A percentile compares a stretch with the other conserved stretches of the same genome.
phyloP scores from a whole-genome alignment of 768 basidiomycete species.

The Lyophyllum decastes region DNA sequence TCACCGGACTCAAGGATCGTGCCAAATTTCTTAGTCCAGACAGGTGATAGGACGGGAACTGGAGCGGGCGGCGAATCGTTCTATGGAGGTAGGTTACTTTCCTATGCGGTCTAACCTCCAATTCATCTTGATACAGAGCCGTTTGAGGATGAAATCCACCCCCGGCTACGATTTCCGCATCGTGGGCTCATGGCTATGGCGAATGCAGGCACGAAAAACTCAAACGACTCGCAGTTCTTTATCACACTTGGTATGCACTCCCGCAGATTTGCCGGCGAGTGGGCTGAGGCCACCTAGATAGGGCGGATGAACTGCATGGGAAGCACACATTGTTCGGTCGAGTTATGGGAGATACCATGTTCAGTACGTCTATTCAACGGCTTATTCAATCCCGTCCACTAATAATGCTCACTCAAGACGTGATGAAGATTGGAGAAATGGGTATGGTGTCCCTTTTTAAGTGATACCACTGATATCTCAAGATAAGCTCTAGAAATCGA shows the following conservation, averaged over 20 bases:
- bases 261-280: neutral
- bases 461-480: conserved; percentile 2
- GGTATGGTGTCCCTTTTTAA: conserved; percentile 46
- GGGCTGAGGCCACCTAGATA: conserved; percentile 46
- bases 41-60: conserved; percentile 90
- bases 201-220: conserved; percentile 81
- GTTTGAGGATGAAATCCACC: conserved; percentile 94
- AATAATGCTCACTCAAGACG: conserved; percentile 51
- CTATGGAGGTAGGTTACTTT: conserved; percentile 67
- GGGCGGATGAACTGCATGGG: conserved; percentile 90
- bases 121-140: conserved; percentile 53
- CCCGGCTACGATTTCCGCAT: conserved; percentile 84
- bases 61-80: conserved; percentile 94
- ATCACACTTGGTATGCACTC: conserved; percentile 76
- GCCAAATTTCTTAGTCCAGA: conserved; percentile 91
- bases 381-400: neutral
- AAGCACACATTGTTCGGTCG: conserved; percentile 97
- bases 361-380: conserved; percentile 55
- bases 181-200: conserved; percentile 96
- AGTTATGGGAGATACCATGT: conserved; percentile 84
- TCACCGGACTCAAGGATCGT: conserved; percentile 52
- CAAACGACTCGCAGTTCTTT: conserved; percentile 95
- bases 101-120: neutral
- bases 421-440: conserved; percentile 87
- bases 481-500: conserved; percentile 58